Percentiles rank a stretch among this genome's conserved stretches.
phyloP scores from a whole-genome alignment of 306 rosid genomes.

The Morella rubra region DNA sequence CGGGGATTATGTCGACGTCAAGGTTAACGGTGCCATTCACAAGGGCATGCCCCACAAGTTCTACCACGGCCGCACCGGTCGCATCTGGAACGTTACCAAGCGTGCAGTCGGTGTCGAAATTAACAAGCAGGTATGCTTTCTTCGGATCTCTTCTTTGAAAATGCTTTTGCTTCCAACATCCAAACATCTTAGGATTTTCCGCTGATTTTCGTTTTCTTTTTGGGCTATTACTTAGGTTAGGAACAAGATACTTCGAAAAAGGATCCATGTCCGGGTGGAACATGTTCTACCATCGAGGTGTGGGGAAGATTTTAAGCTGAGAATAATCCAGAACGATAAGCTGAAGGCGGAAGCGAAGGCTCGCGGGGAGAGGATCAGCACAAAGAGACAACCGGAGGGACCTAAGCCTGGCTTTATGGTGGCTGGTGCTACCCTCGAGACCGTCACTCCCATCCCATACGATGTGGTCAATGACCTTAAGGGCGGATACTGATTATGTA shows the following conservation, averaged over 20 bases:
- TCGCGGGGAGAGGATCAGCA: conserved; percentile 64
- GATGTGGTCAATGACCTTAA: conserved; percentile 97
- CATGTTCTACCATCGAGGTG: conserved; percentile 88
- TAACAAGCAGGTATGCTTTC: conserved; percentile 72
- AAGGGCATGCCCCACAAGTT: conserved; percentile 98
- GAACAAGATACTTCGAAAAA: conserved; percentile 69
- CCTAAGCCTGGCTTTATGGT: conserved; percentile 98
- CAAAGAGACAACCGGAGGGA: conserved; percentile 87
- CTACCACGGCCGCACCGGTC: conserved; percentile 97
- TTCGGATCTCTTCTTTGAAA: not conserved
- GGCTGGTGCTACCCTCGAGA: conserved; percentile 80
- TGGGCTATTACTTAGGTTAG: conserved; percentile 21
- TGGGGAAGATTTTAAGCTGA: conserved; percentile 64
- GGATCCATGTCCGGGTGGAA: conserved; percentile 92
- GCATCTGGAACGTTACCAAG: conserved; percentile 94
- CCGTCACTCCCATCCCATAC: conserved; percentile 93
- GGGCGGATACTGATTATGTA: conserved; percentile 60
- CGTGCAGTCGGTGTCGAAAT: conserved; percentile 93
- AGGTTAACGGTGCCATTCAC: conserved; percentile 92
- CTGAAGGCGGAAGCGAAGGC: conserved; percentile 85
- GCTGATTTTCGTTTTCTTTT: too few relatives aligned
- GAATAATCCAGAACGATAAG: conserved; percentile 73
- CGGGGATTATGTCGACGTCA: conserved; percentile 85
- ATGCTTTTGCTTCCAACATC: not conserved
- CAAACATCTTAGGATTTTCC: too few relatives aligned